Evolutionary conservation across 169 alveolate species (phyloP).

Genomic region (Ichthyophthirius multifiliis): DNA sequence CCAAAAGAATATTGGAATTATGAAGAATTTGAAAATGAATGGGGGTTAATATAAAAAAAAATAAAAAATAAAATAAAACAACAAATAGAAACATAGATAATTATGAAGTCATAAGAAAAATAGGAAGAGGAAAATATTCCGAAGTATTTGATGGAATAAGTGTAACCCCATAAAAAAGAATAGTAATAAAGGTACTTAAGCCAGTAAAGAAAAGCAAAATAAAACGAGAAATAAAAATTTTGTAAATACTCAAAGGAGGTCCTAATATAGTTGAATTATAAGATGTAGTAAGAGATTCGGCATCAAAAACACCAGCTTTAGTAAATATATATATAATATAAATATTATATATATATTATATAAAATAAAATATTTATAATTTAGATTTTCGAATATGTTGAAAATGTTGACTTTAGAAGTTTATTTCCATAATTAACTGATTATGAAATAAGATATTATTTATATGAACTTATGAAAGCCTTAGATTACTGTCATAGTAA

Average conservation of each 20-base stretch:
- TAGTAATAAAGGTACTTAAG: slow-evolving; percentile 94
- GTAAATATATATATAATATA: slow-evolving; percentile 21
- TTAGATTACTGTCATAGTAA: slow-evolving; percentile 98
- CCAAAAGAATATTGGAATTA: slow-evolving; percentile 54
- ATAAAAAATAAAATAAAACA: background rate
- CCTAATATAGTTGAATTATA: slow-evolving; percentile 92
- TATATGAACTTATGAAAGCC: slow-evolving; percentile 93
- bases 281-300: slow-evolving; percentile 97
- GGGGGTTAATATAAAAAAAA: slow-evolving; percentile 26
- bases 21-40: slow-evolving; percentile 48
- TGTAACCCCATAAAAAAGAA: slow-evolving; percentile 69
- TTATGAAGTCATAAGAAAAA: slow-evolving; percentile 93
- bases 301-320: slow-evolving; percentile 93
- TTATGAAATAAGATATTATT: slow-evolving; percentile 94
- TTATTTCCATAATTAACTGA: slow-evolving; percentile 94
- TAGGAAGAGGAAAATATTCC: slow-evolving; percentile 99
- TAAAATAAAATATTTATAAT: too few species aligned
- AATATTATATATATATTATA: too few species aligned
- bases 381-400: slow-evolving; percentile 86
- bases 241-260: slow-evolving; percentile 94
- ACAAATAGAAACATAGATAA: slow-evolving; percentile 79
- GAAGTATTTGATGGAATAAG: slow-evolving; percentile 96
- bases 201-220: slow-evolving; percentile 97
- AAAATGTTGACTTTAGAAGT: slow-evolving; percentile 90
- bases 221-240: slow-evolving; percentile 95